Evolutionary conservation across 225 moss, liverwort and hornwort genomes (phyloP), one percentile per base, ranked within the genome.

Genomic region (Rhytidiadelphus loreus): DNA sequence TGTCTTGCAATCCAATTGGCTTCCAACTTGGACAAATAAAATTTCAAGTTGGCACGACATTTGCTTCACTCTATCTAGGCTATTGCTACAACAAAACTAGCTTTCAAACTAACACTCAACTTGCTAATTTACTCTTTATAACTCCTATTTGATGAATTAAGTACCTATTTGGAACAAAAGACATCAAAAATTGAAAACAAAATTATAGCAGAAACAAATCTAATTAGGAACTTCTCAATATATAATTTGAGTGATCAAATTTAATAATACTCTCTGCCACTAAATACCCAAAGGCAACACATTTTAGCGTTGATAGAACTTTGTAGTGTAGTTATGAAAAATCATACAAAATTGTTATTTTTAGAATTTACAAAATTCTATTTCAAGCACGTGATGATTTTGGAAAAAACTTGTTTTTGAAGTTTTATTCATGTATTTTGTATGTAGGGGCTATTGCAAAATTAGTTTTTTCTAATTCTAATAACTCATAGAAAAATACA

Each of bases 231-330:
- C n/a, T n/a, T n/a, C n/a, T n/a, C n/a, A n/a, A n/a, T n/a, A 10
- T 17, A 56, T 2, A 35, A 5, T 35, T 56, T n/a, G 10, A 43
- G 16, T 26, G 26, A 39, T 56, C 2, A 3, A 57, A 77, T 53
- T 77, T 0, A 35, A 15, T 14, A 16, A 35, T 35, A 33, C 0
- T 1, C 0, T 44, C 46, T 73, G 11, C 2, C 1, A 0, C 6
- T 28, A 43, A 28, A 9, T 29, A 44, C 3, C 16, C 3, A 10
- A 28, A 46, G 72, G 17, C 11, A 6, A 18, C 3, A 29, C 12
- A 48, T 11, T 48, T 0, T 46, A 0, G 7, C 48, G 1, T 32
- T 30, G 12, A 7, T 0, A 12, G 2, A 75, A 75, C 32, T 77
- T 22, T 53, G 8, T 12, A 76, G 8, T 35, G 2, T 13, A 53